phyloP scores from a whole-genome alignment of 345 rosid species.

The Aquilaria malaccensis region DNA sequence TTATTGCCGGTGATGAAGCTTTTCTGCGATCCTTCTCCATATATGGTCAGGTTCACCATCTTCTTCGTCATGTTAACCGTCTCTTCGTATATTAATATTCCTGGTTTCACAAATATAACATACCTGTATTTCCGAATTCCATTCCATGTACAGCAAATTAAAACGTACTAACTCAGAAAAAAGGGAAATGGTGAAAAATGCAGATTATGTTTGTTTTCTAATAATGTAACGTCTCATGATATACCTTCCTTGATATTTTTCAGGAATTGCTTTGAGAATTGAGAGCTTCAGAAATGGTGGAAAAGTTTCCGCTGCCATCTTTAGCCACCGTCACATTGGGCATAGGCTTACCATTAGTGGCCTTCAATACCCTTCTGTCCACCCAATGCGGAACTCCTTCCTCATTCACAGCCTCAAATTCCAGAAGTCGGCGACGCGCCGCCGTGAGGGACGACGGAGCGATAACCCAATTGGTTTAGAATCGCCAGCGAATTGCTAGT shows the following conservation, averaged over 20 bases:
- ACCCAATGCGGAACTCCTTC: constrained; percentile 53
- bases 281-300: constrained; percentile 49
- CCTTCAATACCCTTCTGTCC: constrained; percentile 51
- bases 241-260: constrained; percentile 49
- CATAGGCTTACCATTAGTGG: constrained; percentile 17
- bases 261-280: constrained; percentile 48
- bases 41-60: constrained; percentile 51
- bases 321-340: constrained; percentile 67
- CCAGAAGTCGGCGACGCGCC: constrained; percentile 37
- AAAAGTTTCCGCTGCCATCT: constrained; percentile 77
- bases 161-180: too few relatives aligned
- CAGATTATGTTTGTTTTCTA: too few relatives aligned
- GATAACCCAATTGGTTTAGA: constrained; percentile 22
- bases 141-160: neutral
- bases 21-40: constrained; percentile 87
- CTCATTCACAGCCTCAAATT: neutral
- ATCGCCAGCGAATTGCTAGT: constrained; percentile 80
- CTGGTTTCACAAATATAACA: constrained; percentile 59
- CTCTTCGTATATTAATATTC: constrained; percentile 48
- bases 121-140: constrained; percentile 29
- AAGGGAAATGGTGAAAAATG: too few relatives aligned
- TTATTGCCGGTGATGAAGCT: constrained; percentile 53
- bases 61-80: constrained; percentile 38
- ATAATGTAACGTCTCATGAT: too few relatives aligned
- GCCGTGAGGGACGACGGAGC: constrained; percentile 14